A percentile compares a stretch with the other conserved stretches of the same genome.
These are phyloP conservation scores for Plenodomus biglobosus DNA, from an alignment of 2,329 filamentous ascomycete genomes.

Conservation along the genomic window DNA sequence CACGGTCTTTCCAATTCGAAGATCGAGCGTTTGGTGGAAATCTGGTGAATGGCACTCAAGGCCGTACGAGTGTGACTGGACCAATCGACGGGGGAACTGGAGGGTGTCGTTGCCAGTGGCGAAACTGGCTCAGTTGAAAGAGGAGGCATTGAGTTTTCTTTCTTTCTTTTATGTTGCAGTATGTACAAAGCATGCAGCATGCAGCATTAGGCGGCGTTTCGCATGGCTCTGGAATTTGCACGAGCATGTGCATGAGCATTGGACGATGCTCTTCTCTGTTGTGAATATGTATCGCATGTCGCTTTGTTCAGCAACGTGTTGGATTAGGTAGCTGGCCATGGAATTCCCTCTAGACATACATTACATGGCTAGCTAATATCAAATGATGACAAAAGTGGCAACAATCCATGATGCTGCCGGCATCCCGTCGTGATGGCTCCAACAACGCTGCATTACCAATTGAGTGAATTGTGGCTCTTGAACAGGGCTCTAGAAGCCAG, in stretches of 20 bases:
- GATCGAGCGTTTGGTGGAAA: slow-evolving; percentile 54
- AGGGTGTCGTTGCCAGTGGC: slow-evolving; percentile 62
- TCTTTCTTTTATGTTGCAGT: slow-evolving; percentile 1
- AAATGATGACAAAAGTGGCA: background rate
- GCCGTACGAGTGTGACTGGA: slow-evolving; percentile 48
- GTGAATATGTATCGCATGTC: too few species aligned
- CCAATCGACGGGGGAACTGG: slow-evolving; percentile 61
- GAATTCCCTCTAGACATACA: background rate
- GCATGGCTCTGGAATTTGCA: slow-evolving; percentile 17
- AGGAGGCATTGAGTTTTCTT: background rate
- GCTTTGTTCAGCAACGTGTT: background rate
- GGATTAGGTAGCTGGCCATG: background rate
- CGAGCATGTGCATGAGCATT: slow-evolving; percentile 4
- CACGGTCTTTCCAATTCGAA: slow-evolving; percentile 56
- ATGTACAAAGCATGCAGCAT: background rate
- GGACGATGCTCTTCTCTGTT: background rate
- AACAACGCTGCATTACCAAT: too few species aligned
- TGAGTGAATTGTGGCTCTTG: too few species aligned
- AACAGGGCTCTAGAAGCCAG: too few species aligned
- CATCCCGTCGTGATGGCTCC: too few species aligned
- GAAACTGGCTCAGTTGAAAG: slow-evolving; percentile 51
- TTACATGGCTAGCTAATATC: background rate
- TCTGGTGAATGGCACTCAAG: slow-evolving; percentile 54
- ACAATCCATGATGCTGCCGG: too few species aligned
- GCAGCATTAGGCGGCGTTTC: slow-evolving; percentile 18